phyloP scores from a whole-genome alignment of 2,329 filamentous ascomycete species.

The Aspergillus sp. region DNA sequence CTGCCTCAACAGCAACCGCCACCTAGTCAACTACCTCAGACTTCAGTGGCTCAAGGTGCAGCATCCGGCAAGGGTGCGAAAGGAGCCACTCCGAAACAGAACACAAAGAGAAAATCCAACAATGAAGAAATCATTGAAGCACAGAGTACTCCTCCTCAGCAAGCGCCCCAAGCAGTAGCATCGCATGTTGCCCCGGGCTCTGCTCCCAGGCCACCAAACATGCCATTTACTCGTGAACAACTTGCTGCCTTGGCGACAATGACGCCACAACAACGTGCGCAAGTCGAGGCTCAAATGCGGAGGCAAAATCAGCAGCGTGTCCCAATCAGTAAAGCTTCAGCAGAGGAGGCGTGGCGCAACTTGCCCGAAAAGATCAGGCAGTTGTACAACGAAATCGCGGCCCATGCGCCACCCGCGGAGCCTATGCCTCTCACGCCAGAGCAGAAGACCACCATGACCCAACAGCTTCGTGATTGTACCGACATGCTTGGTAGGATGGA shows the following conservation, averaged over 20 bases:
- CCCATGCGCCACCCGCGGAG: slow-evolving; percentile 24
- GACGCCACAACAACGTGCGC: slow-evolving; percentile 37
- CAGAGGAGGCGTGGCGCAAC: slow-evolving; percentile 35
- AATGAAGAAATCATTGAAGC: slow-evolving; percentile 44
- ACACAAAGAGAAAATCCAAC: slow-evolving; percentile 40
- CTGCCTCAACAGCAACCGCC: slow-evolving; percentile 20
- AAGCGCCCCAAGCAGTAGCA: slow-evolving; percentile 16
- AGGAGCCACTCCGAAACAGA: slow-evolving; percentile 22
- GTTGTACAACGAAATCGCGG: slow-evolving; percentile 33
- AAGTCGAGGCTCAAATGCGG: slow-evolving; percentile 31
- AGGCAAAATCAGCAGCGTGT: slow-evolving; percentile 31
- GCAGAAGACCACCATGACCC: slow-evolving; percentile 32
- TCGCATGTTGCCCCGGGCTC: slow-evolving; percentile 15
- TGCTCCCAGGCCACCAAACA: slow-evolving; percentile 15
- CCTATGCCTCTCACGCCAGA: slow-evolving; percentile 34
- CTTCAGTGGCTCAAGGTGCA: slow-evolving; percentile 24
- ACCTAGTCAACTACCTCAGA: slow-evolving; percentile 22
- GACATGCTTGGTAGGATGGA: slow-evolving; percentile 42
- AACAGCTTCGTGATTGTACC: slow-evolving; percentile 36
- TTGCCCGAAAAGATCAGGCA: slow-evolving; percentile 35
- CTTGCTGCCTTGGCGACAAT: slow-evolving; percentile 37
- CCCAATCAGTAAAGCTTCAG: slow-evolving; percentile 26
- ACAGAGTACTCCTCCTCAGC: slow-evolving; percentile 32
- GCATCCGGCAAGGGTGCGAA: slow-evolving; percentile 21
- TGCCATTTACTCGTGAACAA: slow-evolving; percentile 30